Base-by-base conservation (phyloP, 352 stramenopile genomes). In the Phytophthora agathidicida region DNA sequence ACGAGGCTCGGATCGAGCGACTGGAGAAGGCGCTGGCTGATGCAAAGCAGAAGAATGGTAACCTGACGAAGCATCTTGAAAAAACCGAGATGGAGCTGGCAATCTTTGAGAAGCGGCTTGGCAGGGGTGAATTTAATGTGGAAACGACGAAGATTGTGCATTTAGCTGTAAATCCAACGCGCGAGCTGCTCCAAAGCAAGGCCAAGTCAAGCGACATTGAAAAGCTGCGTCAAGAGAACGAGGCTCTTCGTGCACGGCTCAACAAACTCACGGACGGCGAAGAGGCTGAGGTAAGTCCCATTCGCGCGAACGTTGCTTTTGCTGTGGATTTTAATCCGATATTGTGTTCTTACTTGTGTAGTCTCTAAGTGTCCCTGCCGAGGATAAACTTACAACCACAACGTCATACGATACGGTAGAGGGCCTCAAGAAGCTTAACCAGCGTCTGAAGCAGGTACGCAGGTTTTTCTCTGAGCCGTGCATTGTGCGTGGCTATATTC, bases 91-190 rank as follows among this genome's bases (percentile, higher is more conserved):
- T 73, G 50, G 75, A 91, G 35, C 70, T 88, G 7, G 76, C 71
- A 1, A 53, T 81, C 17, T 77, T 89, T 28, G 85, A 96, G 54
- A 89, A 88, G 28, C 79, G 85, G 2, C 64, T 94, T 16, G 86
- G 81, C 19, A 65, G 72, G 44, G 86, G 86, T 28, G 84, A 93
- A 39, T 91, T 89, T 56, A 95, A 96, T 44, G 54, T 77, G 7
- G 70, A 86, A 31, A 93, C 76, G 14, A 95, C 85, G 22, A 96
- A 96, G 57, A 87, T 96, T n/a, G 73, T 96, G 8, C 88, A 96
- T 60, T 61, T 94, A 27, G 68, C 85, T n/a, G 66, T 93, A 11
- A 96, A 96, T 27, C 86, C 86, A n/a, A 90, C 85, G 19, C 74
- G 73, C 13, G 80, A 93, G 42, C 50, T 88, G 28, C 58, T 93